Evolutionary conservation across 257 asterid species (phyloP), one percentile per base, ranked within the genome.

Genomic region (Linaria vulgaris): DNA sequence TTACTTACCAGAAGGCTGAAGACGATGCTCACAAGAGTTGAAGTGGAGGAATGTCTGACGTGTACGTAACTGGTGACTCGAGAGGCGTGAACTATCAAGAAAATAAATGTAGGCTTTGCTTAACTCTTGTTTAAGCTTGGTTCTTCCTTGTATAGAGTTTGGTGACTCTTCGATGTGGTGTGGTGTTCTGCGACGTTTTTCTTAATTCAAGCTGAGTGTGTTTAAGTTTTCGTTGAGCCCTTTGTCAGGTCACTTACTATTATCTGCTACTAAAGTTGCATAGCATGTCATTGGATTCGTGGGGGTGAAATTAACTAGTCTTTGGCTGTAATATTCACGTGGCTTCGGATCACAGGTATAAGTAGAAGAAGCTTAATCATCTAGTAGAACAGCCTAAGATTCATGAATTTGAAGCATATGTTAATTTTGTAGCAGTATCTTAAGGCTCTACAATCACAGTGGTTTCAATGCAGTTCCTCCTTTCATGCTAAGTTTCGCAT

Each of bases 1-100:
- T 41, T 23, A 50, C 41, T 51, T 54, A 14, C 43, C 64, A 70
- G 75, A 67, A 76, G 74, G 75, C 74, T 61, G 74, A 67, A 12
- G 79, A 56, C 55, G 72, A 39, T 27, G 41, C 76, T 50, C 37
- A 3, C 0, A 53, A 76, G 70, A 63, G 58, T 58, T 66, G 73
- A 79, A 67, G 54, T 30, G 66, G 71, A 22, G 31, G 3, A 6
- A 59, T 73, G 22, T 25, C 60, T 16, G 27, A 62, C 25, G 27
- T 31, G n/a, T n/a, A n/a, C n/a, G n/a, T n/a, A n/a, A n/a, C n/a
- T n/a, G 71, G 47, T 23, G 65, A 46, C 45, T 53, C 45, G 34
- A n/a, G n/a, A n/a, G n/a, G n/a, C n/a, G n/a, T 30, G 51, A 64
- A 20, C 61, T 38, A 48, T 3, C 4, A 27, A 72, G 47, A 46